Percentiles rank a stretch among this genome's conserved stretches.
These are phyloP conservation scores for Apiosordaria backusii DNA, from an alignment of 495 filamentous ascomycete species.

Conservation along the genomic window DNA sequence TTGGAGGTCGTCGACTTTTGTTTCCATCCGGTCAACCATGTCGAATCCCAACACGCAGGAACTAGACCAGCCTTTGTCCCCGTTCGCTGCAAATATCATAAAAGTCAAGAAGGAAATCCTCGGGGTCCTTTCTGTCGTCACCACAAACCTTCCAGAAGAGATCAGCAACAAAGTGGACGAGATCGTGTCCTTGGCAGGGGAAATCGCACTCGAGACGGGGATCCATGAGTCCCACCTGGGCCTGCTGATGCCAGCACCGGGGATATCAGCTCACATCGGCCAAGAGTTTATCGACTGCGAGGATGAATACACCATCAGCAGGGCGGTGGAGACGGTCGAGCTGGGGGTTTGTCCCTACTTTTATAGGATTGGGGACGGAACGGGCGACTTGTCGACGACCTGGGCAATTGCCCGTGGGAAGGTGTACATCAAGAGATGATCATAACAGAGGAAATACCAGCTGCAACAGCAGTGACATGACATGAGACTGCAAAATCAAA, in stretches of 20 bases:
- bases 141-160: not conserved
- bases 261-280: slow-evolving; percentile 23
- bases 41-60: not conserved
- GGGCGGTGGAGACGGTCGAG: slow-evolving; percentile 17
- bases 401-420: slow-evolving; percentile 20
- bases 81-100: slow-evolving; percentile 4
- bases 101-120: slow-evolving; percentile 6
- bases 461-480: not conserved
- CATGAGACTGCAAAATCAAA: not conserved
- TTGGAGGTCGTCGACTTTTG: slow-evolving; percentile 29
- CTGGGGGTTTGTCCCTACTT: slow-evolving; percentile 21
- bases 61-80: not conserved
- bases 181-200: slow-evolving; percentile 13
- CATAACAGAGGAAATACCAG: not conserved
- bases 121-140: slow-evolving; percentile 5
- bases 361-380: slow-evolving; percentile 22
- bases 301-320: slow-evolving; percentile 17
- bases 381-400: slow-evolving; percentile 2
- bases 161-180: slow-evolving; percentile 16
- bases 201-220: slow-evolving; percentile 25
- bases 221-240: slow-evolving; percentile 15
- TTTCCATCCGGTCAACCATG: slow-evolving; percentile 15
- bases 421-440: slow-evolving; percentile 15
- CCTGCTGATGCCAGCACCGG: slow-evolving; percentile 9
- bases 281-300: slow-evolving; percentile 25